Percentiles rank a stretch among this genome's conserved stretches.
Conservation (phyloP, 768 basidiomycete species). For the Lentinula raphanica region DNA sequence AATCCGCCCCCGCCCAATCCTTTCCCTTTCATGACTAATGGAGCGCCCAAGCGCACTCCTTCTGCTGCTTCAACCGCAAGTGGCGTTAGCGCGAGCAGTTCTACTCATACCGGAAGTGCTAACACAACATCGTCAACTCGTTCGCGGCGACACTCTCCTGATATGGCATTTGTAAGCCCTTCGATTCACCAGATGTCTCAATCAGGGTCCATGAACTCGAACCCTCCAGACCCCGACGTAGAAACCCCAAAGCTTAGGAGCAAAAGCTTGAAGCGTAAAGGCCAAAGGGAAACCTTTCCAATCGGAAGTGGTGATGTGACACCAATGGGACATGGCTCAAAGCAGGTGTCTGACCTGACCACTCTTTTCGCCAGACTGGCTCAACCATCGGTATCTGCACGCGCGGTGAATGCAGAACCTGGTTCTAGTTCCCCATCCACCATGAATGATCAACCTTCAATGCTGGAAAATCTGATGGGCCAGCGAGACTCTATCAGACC, state of each 20-base stretch:
- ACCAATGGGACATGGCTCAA: background rate
- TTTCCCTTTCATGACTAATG: slow-evolving; percentile 23
- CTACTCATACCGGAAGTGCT: slow-evolving; percentile 4
- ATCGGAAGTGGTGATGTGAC: background rate
- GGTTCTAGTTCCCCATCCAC: background rate
- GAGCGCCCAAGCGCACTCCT: slow-evolving; percentile 13
- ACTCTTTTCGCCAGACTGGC: slow-evolving; percentile 41
- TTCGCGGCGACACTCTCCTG: background rate
- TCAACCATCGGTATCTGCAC: background rate
- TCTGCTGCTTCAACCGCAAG: slow-evolving; percentile 6
- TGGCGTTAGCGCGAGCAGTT: background rate
- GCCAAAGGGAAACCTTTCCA: background rate
- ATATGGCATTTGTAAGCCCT: background rate
- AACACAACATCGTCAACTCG: background rate
- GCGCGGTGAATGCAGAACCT: background rate
- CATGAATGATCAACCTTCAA: background rate
- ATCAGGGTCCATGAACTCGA: background rate
- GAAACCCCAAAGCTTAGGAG: background rate
- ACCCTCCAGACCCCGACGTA: background rate
- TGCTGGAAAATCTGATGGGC: background rate
- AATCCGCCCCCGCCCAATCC: slow-evolving; percentile 57
- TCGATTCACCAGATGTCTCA: background rate
- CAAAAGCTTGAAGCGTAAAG: background rate
- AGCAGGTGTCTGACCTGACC: slow-evolving; percentile 35
- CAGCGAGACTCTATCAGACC: background rate